These are phyloP conservation scores for Pichia sp. DNA, from an alignment of 1,139 yeast genomes.

Conservation along the genomic window DNA sequence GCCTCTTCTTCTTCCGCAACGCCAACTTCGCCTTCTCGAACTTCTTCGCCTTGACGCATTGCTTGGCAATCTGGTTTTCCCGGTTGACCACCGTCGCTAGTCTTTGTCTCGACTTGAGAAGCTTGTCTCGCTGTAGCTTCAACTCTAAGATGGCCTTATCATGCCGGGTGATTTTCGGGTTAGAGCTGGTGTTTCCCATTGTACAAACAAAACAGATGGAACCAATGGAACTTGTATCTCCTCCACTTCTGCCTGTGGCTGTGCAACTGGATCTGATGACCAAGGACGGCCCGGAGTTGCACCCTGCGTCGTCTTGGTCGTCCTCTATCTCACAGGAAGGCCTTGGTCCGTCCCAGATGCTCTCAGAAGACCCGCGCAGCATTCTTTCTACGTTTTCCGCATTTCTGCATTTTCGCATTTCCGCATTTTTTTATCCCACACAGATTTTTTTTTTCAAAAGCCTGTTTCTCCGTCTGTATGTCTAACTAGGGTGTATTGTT, in stretches of 20 bases:
- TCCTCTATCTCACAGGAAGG: not conserved
- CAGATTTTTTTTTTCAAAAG: not conserved
- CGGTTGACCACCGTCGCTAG: slow-evolving; percentile 52
- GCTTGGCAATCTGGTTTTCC: slow-evolving; percentile 55
- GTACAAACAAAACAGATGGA: not conserved
- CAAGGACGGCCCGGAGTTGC: not conserved
- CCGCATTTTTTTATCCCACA: not conserved
- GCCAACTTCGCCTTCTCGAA: slow-evolving; percentile 63
- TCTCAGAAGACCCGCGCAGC: not conserved
- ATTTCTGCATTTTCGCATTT: not conserved
- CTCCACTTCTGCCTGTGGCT: not conserved
- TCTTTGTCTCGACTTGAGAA: slow-evolving; percentile 67
- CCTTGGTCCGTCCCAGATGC: not conserved
- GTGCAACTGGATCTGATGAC: not conserved
- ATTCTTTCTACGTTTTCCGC: not conserved
- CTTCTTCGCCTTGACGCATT: slow-evolving; percentile 52
- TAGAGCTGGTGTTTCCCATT: slow-evolving; percentile 13
- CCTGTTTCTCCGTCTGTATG: too few relatives aligned
- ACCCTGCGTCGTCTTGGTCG: too few relatives aligned
- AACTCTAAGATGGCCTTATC: slow-evolving; percentile 83
- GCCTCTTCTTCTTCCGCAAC: slow-evolving; percentile 75
- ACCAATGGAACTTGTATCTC: too few relatives aligned
- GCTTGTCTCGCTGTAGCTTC: slow-evolving; percentile 81
- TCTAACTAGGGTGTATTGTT: too few relatives aligned
- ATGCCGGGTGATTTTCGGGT: slow-evolving; percentile 65